Base-by-base conservation (phyloP, 2,329 filamentous ascomycete genomes). In the Sporothrix curviconia region DNA sequence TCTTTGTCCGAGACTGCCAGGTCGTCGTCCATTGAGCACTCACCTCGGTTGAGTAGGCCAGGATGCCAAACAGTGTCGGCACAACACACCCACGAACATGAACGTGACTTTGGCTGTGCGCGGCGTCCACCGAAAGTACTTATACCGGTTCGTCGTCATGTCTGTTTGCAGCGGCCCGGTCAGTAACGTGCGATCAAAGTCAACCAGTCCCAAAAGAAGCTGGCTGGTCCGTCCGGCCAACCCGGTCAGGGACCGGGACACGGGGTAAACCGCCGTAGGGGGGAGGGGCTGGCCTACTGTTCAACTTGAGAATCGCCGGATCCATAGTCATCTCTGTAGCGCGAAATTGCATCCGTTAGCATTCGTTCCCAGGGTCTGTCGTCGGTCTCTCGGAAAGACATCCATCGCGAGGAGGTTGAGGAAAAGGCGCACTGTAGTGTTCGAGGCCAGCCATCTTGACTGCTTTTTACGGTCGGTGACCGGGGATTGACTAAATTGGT, bases 91-190 rank as follows among this genome's bases (percentile, higher is more conserved):
- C 59, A 87, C 81, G 73, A 92, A 96, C 63, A 86, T 78, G 69
- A 96, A 83, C 4, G 86, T 85, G 67, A 96, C 73, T 76, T 83
- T 84, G 30, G 90, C 90, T 46, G 90, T 95, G 68, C 88, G 81
- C 54, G 84, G 82, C 36, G 88, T 97, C 90, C 90, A 97, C 73
- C 90, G 83, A 82, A 97, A 99, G 82, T 90, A 96, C 76, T 90
- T 90, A 82, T 92, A 87, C 64, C 94, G 87, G 78, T 89, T 90
- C 68, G 82, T 78, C 68, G 81, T 83, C 84, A 96, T 89, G 71
- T 87, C 92, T 96, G 67, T 55, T 40, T 1, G 5, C 28, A 5
- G 5, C 28, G 28, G 12, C 7, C 47, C 12, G n/a, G n/a, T 22
- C 39, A 24, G 40, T 24, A 24, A 43, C 8, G 28, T 6, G 6